These are phyloP conservation scores for Linderniella brevidens DNA, from an alignment of 257 asterid genomes.

Conservation along the genomic window DNA sequence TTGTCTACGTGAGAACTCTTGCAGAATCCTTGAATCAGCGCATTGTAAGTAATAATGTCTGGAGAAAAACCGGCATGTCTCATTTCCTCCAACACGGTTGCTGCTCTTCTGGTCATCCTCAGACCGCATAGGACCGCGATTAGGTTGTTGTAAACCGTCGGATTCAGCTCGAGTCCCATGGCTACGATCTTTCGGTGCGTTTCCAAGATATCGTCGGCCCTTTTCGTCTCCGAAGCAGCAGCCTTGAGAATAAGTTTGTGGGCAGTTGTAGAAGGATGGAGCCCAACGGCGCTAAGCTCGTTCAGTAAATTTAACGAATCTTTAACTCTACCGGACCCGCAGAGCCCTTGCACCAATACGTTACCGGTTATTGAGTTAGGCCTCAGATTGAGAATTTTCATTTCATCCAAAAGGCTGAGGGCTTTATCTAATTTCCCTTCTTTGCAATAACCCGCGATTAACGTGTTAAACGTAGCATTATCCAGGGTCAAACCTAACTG, in stretches of 20 bases:
- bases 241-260: slow-evolving; percentile 46
- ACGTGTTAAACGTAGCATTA: slow-evolving; percentile 52
- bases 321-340: slow-evolving; percentile 41
- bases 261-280: slow-evolving; percentile 34
- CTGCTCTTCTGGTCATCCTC: slow-evolving; percentile 76
- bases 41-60: slow-evolving; percentile 56
- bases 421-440: slow-evolving; percentile 51
- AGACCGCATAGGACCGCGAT: slow-evolving; percentile 48
- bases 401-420: slow-evolving; percentile 39
- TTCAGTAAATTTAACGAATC: slow-evolving; percentile 42
- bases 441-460: slow-evolving; percentile 54
- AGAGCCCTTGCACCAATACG: slow-evolving; percentile 56
- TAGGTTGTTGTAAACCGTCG: slow-evolving; percentile 32
- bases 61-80: slow-evolving; percentile 45
- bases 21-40: slow-evolving; percentile 71
- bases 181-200: slow-evolving; percentile 43
- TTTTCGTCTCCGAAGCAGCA: slow-evolving; percentile 37
- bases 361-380: slow-evolving; percentile 55
- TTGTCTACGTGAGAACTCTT: slow-evolving; percentile 41
- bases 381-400: slow-evolving; percentile 38
- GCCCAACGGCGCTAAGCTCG: slow-evolving; percentile 36
- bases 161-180: slow-evolving; percentile 54
- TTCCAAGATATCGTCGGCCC: slow-evolving; percentile 40
- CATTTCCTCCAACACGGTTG: slow-evolving; percentile 44
- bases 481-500: slow-evolving; percentile 56